A percentile compares a stretch with the other conserved stretches of the same genome.
Conservation (phyloP, 805 yeast genomes). For the Ogataea corticis region DNA sequence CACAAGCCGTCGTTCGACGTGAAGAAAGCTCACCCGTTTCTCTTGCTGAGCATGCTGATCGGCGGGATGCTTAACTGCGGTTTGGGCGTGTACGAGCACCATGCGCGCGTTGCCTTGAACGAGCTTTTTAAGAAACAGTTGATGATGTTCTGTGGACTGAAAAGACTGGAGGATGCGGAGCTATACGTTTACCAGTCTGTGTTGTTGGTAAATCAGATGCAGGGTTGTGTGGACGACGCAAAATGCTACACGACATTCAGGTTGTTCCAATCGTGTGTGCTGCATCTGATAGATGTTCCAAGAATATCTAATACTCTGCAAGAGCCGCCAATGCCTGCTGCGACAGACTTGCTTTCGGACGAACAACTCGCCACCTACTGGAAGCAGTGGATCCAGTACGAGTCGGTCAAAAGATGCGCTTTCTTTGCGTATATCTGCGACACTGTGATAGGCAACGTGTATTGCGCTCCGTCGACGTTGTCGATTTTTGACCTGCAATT, state of each 20-base stretch:
- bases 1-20: constrained; percentile 37
- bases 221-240: constrained; percentile 27
- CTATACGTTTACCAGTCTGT: constrained; percentile 28
- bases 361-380: constrained; percentile 29
- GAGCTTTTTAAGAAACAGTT: too few relatives aligned
- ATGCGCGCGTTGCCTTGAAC: too few relatives aligned
- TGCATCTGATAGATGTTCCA: constrained; percentile 27
- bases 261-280: constrained; percentile 13
- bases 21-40: constrained; percentile 12
- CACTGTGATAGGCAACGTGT: constrained; percentile 40
- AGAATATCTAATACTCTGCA: constrained; percentile 21
- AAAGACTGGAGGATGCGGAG: constrained; percentile 16
- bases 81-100: too few relatives aligned
- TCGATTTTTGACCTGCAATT: constrained; percentile 45
- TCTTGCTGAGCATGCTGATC: constrained; percentile 19
- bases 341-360: background rate
- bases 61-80: constrained; percentile 28
- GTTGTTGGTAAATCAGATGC: constrained; percentile 26
- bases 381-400: constrained; percentile 48
- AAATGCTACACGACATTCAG: constrained; percentile 14
- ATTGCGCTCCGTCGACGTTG: constrained; percentile 34
- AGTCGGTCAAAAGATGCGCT: constrained; percentile 43
- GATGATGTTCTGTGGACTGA: constrained; percentile 16
- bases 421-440: constrained; percentile 44
- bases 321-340: constrained; percentile 17